Percentiles rank a stretch among this genome's conserved stretches.
Conservation (phyloP, 2,329 filamentous ascomycete species). For the Penicillium sumatraense region DNA sequence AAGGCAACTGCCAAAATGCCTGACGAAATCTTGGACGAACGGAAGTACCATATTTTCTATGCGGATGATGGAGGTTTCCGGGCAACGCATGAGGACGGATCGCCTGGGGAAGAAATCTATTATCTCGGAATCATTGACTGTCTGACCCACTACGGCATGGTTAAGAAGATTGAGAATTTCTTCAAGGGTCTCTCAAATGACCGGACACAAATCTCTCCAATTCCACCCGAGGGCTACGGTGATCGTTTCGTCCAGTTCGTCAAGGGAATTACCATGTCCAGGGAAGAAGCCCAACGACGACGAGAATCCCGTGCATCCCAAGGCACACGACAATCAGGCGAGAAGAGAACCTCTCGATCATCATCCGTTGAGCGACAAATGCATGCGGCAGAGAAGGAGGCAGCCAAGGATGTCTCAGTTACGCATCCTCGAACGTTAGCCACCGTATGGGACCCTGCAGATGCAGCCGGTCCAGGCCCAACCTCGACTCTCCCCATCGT, state of each 20-base stretch:
- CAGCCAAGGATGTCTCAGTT: constrained; percentile 64
- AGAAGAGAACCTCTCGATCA: constrained; percentile 31
- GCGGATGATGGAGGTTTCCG: constrained; percentile 90
- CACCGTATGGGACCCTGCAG: constrained; percentile 61
- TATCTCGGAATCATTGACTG: constrained; percentile 99
- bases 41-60: constrained; percentile 84
- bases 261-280: constrained; percentile 84
- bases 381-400: constrained; percentile 64
- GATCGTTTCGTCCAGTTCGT: constrained; percentile 95
- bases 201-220: constrained; percentile 85
- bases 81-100: constrained; percentile 88
- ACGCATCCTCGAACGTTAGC: constrained; percentile 66
- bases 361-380: constrained; percentile 59
- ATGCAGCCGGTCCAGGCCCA: constrained; percentile 57
- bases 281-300: constrained; percentile 73
- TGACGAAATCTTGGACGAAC: constrained; percentile 78
- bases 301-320: constrained; percentile 32
- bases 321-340: constrained; percentile 32
- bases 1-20: constrained; percentile 85
- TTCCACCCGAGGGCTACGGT: constrained; percentile 87
- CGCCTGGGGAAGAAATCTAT: constrained; percentile 87
- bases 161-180: constrained; percentile 95
- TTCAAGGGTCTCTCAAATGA: constrained; percentile 91
- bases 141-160: constrained; percentile 89
- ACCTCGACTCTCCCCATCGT: constrained; percentile 76